Base-by-base conservation (phyloP, 2,329 filamentous ascomycete genomes). In the Bipolaris gigantea region DNA sequence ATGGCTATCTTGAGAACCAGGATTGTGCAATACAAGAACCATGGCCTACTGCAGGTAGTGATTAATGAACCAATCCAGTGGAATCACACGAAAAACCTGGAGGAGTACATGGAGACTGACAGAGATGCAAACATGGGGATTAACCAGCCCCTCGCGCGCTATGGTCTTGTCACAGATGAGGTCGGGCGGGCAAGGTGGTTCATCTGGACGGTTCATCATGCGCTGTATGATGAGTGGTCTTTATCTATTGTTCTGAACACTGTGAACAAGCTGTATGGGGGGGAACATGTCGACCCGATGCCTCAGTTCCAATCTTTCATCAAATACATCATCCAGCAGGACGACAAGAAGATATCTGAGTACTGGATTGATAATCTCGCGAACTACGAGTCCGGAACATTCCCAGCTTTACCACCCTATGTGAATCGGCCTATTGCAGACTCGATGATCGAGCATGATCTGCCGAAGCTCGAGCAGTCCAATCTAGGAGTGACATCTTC, bases 201-300 rank as follows among this genome's bases (percentile, higher is more conserved):
- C 39, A 60, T 71, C 35, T 72, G 67, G 69, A 74, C 70, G 0
- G 33, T 72, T 13, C 74, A 76, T 43, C 75, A 77, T 48, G 67
- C 68, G 0, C 33, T 74, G 1, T 76, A 74, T 36, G 75, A 77
- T 51, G 74, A 69, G 7, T 55, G 51, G 35, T 49, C 53, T 5
- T 18, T 56, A 1, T 23, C 23, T 1, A 16, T 30, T 0, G 27
- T 64, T 2, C 16, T 64, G 49, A 36, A 56, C n/a, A 19, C 48
- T 7, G 18, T 63, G 0, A 27, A 55, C 5, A 19, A 9, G 13
- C 6, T 45, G 6, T 65, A 65, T 46, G 25, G 42, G 1, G 56
- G 52, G 3, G 32, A 1, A 7, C n/a, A 25, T 4, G 2, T 42
- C 1, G 23, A 32, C 6, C 25, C 39, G 15, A 50, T 42, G 13